These are phyloP conservation scores for Phanerodontia chrysosporium DNA, from an alignment of 768 basidiomycete species.

Conservation along the genomic window DNA sequence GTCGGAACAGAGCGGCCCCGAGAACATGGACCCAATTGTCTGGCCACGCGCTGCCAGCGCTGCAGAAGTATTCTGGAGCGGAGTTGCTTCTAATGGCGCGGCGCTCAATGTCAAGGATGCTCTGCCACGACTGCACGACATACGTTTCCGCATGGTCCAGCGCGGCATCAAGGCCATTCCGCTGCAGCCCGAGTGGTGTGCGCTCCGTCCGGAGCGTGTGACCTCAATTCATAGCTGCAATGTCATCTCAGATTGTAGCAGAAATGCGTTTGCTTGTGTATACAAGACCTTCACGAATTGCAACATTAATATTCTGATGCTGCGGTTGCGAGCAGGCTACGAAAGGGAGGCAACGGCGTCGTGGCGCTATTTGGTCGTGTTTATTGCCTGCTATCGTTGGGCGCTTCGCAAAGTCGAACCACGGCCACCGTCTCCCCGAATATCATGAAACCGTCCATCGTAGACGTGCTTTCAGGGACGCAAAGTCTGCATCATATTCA, in stretches of 20 bases:
- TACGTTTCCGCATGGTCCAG: conserved; percentile 55
- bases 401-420: too few relatives aligned
- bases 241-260: too few relatives aligned
- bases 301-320: too few relatives aligned
- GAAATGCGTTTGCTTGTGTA: too few relatives aligned
- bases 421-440: too few relatives aligned
- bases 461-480: too few relatives aligned
- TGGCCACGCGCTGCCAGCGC: conserved; percentile 72
- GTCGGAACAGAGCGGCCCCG: conserved; percentile 66
- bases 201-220: conserved; percentile 54
- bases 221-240: conserved; percentile 31
- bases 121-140: conserved; percentile 60
- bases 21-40: conserved; percentile 60
- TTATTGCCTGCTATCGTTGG: too few relatives aligned
- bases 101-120: conserved; percentile 27
- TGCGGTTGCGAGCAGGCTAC: background rate
- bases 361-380: background rate
- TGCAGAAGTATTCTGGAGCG: conserved; percentile 79
- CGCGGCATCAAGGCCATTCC: conserved; percentile 58
- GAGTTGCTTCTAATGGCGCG: conserved; percentile 34
- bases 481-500: too few relatives aligned
- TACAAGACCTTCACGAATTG: too few relatives aligned
- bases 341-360: background rate
- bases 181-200: conserved; percentile 73
- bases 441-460: too few relatives aligned